Percentiles rank a stretch among this genome's conserved stretches.
Conservation (phyloP, 257 asterid genomes). For the Solanum clarkiae region DNA sequence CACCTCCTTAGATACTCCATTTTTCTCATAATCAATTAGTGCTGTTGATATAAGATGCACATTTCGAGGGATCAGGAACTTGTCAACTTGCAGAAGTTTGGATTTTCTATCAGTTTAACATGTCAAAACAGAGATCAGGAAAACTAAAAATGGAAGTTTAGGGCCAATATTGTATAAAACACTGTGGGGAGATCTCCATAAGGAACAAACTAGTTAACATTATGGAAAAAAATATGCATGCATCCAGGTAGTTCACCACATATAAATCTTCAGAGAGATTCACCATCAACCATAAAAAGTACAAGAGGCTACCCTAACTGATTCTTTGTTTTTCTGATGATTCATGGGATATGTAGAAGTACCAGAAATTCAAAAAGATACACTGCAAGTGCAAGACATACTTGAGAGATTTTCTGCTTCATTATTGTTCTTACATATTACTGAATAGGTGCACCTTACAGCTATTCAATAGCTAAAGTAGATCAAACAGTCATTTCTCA, state of each 20-base stretch:
- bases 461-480: background rate
- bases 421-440: background rate
- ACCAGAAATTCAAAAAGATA: background rate
- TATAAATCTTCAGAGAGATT: background rate
- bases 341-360: background rate
- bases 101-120: background rate
- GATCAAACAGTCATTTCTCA: background rate
- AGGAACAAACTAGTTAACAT: background rate
- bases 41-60: background rate
- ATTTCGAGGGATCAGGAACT: background rate
- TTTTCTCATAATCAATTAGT: background rate
- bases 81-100: background rate
- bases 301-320: background rate
- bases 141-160: background rate
- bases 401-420: background rate
- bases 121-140: background rate
- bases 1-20: background rate
- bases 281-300: background rate
- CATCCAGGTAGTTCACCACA: background rate
- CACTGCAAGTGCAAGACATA: background rate
- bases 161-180: background rate
- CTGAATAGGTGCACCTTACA: background rate
- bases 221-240: background rate
- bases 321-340: background rate
- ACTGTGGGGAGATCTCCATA: background rate